Evolutionary conservation across 208 protist species (phyloP), one percentile per base, ranked within the genome.

Genomic region (Crithidia bombi): DNA sequence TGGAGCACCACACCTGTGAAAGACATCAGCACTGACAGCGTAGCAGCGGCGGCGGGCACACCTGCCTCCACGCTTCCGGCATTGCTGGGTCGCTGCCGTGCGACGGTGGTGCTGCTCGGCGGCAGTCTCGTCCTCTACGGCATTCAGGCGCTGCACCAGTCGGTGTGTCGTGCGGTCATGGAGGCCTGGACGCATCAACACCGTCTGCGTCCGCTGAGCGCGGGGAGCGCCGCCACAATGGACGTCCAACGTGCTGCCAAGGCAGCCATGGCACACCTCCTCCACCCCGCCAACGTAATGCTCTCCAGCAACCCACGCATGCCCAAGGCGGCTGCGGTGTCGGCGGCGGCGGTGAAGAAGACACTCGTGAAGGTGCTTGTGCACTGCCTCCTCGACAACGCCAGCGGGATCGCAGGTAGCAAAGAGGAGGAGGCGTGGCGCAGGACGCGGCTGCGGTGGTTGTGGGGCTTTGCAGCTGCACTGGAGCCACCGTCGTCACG

Each of bases 51-150:
- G 52, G 68, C 23, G 30, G 28, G 61, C 14, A 23, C 28, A 33
- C 23, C 41, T 49, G 28, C 32, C 10, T 15, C 39, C 39, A 26
- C 56, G 30, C 33, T 65, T 15, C 35, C 23, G 23, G 10, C 30
- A n/a, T 19, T 76, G 50, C 47, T 73, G 57, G 43, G 23, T 15
- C 61, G 46, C 19, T 76, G 81, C 49, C 77, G 69, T 17, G 58
- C 73, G 41, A 79, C 77, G 19, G 49, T 82, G 17, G 57, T 90
- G 41, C 61, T 90, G 38, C 86, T 94, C 12, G 89, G 86, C 26
- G 89, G 89, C 43, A 86, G 73, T 38, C 63, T 90, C 54, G 28
- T 85, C 21, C 49, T 88, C n/a, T 44, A 89, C 65, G 87, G 78
- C 73, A 51, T 91, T 9, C 76, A 87, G n/a, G 63, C 39, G 7